A percentile compares a stretch with the other conserved stretches of the same genome.
These are phyloP conservation scores for Coniochaeta sp. DNA, from an alignment of 2,329 filamentous ascomycete genomes.

Conservation along the genomic window DNA sequence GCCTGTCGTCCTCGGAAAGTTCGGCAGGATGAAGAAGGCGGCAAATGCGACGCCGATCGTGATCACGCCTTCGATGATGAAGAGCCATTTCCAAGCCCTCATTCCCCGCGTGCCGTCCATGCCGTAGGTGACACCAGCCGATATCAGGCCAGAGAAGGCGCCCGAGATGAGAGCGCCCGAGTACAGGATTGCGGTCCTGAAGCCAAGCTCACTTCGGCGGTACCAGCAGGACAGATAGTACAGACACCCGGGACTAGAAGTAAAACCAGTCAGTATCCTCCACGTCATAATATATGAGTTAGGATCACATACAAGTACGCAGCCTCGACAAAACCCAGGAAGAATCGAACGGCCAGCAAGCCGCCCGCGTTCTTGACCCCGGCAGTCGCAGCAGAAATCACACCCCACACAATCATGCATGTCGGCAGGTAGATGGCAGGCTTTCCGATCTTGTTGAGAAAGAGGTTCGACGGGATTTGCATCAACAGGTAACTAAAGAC, in stretches of 20 bases:
- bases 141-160: slow-evolving; percentile 55
- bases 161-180: slow-evolving; percentile 58
- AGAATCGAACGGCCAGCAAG: slow-evolving; percentile 32
- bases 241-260: slow-evolving; percentile 31
- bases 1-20: slow-evolving; percentile 19
- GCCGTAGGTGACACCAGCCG: slow-evolving; percentile 51
- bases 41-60: slow-evolving; percentile 48
- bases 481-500: slow-evolving; percentile 34
- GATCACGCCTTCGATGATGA: slow-evolving; percentile 57
- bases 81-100: slow-evolving; percentile 56
- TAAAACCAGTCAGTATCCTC: slow-evolving; percentile 3
- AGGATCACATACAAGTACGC: slow-evolving; percentile 19
- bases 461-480: slow-evolving; percentile 43
- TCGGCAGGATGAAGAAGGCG: slow-evolving; percentile 50
- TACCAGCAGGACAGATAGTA: slow-evolving; percentile 58
- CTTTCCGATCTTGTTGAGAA: slow-evolving; percentile 43
- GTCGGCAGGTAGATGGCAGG: slow-evolving; percentile 36
- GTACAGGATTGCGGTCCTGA: slow-evolving; percentile 48
- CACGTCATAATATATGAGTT: not conserved
- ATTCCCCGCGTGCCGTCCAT: slow-evolving; percentile 48
- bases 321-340: slow-evolving; percentile 34
- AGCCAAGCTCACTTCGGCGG: slow-evolving; percentile 53
- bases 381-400: slow-evolving; percentile 34
- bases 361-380: slow-evolving; percentile 25
- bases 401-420: slow-evolving; percentile 40